phyloP scores from a whole-genome alignment of 225 moss, liverwort and hornwort species.

The Neckera pumila region DNA sequence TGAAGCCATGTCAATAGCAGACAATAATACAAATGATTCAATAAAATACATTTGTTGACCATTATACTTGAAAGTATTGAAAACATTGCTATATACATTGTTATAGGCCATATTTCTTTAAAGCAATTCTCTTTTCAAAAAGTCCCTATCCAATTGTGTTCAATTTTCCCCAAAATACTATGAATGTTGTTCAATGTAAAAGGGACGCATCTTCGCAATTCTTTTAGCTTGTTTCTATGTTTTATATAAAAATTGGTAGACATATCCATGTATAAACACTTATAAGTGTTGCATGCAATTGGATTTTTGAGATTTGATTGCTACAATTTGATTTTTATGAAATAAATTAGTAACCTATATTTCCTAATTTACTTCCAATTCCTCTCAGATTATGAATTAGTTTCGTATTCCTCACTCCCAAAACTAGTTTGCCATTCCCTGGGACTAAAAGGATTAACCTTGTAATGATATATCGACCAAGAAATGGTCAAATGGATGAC shows the following conservation, averaged over 20 bases:
- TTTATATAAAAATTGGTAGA: accelerated
- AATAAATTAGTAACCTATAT: not conserved
- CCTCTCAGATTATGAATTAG: accelerated
- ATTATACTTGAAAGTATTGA: accelerated
- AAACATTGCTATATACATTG: not conserved
- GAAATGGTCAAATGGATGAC: not conserved
- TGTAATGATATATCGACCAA: not conserved
- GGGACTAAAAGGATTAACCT: not conserved
- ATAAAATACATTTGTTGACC: not conserved
- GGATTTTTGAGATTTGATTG: not conserved
- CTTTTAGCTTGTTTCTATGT: accelerated
- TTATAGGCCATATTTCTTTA: not conserved
- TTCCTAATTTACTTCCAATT: not conserved
- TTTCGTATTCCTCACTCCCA: accelerated
- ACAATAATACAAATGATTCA: not conserved
- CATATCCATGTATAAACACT: not conserved
- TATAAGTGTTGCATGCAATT: not conserved
- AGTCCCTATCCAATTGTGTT: not conserved
- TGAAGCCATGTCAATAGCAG: accelerated
- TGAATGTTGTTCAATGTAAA: not conserved
- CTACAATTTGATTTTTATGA: not conserved
- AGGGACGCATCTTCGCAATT: not conserved
- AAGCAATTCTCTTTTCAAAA: accelerated
- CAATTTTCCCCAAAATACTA: accelerated
- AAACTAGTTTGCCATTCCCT: not conserved